These are phyloP conservation scores for Kwoniella bestiolae DNA, from an alignment of 768 basidiomycete genomes.

Conservation along the genomic window DNA sequence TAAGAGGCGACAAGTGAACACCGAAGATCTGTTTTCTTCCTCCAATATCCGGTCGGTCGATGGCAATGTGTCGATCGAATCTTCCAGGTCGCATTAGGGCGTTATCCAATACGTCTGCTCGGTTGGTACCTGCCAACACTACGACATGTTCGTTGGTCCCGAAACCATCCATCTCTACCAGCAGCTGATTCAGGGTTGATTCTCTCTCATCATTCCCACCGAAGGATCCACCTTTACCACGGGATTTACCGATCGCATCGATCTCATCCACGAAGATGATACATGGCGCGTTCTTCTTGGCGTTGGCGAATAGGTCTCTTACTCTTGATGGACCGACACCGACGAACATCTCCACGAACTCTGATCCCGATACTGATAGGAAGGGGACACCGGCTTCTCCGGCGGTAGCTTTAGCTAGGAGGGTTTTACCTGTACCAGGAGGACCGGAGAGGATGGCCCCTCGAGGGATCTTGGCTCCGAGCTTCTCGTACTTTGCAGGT, in stretches of 20 bases:
- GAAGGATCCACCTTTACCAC: conserved; percentile 75
- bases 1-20: conserved; percentile 86
- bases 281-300: conserved; percentile 95
- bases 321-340: conserved; percentile 98
- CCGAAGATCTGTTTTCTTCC: conserved; percentile 92
- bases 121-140: conserved; percentile 93
- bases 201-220: conserved; percentile 98
- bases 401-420: conserved; percentile 96
- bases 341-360: conserved; percentile 99
- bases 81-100: conserved; percentile 97
- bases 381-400: conserved; percentile 98
- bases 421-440: conserved; percentile 97
- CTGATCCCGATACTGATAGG: conserved; percentile 96
- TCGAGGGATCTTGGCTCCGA: conserved; percentile 87
- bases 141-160: conserved; percentile 96
- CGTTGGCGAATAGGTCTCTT: conserved; percentile 94
- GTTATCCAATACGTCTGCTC: conserved; percentile 92
- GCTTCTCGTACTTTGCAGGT: conserved; percentile 87
- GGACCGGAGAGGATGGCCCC: conserved; percentile 58
- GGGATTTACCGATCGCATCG: conserved; percentile 95
- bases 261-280: conserved; percentile 99
- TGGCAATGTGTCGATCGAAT: conserved; percentile 94
- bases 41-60: conserved; percentile 91
- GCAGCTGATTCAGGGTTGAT: conserved; percentile 92
- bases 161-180: conserved; percentile 99